Evolutionary conservation across 1,284 basidiomycete genomes (phyloP).

Genomic region (Cryptococcus sp.): DNA sequence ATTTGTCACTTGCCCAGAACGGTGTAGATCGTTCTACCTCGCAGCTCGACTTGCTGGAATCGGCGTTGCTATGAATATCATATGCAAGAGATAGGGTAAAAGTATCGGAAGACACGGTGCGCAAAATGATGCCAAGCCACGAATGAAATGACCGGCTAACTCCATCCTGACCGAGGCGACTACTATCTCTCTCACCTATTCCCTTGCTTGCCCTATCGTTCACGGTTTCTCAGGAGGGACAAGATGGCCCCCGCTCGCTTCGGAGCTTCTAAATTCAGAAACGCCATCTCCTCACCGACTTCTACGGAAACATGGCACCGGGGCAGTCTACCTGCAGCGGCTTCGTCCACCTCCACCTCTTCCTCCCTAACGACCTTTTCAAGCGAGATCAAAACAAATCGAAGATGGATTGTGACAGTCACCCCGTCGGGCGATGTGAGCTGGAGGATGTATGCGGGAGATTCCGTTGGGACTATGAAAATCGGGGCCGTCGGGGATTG

Average conservation of each 20-base stretch:
- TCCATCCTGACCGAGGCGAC: too few species aligned
- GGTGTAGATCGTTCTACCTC: too few species aligned
- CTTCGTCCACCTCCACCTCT: conserved; percentile 11
- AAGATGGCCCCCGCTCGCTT: conserved; percentile 19
- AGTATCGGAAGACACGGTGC: too few species aligned
- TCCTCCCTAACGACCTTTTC: conserved; percentile 18
- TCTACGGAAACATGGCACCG: conserved; percentile 35
- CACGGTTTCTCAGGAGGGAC: too few species aligned
- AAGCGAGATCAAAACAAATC: conserved; percentile 33
- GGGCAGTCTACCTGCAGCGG: conserved; percentile 14
- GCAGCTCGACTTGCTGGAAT: too few species aligned
- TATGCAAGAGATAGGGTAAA: too few species aligned
- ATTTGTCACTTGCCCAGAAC: too few species aligned
- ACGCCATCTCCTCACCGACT: conserved; percentile 27
- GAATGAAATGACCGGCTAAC: too few species aligned
- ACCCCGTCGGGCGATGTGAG: conserved; percentile 29
- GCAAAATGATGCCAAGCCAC: too few species aligned
- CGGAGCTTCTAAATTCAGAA: conserved; percentile 43
- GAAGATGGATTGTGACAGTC: conserved; percentile 32
- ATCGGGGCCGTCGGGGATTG: conserved; percentile 36
- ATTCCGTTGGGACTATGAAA: conserved; percentile 15
- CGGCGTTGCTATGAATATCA: too few species aligned
- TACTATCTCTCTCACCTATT: too few species aligned
- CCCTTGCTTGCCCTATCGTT: too few species aligned
- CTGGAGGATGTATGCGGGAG: conserved; percentile 19